phyloP scores from a whole-genome alignment of 371 early-diverging fungal genomes.

The Blastocladiella emersonii region DNA sequence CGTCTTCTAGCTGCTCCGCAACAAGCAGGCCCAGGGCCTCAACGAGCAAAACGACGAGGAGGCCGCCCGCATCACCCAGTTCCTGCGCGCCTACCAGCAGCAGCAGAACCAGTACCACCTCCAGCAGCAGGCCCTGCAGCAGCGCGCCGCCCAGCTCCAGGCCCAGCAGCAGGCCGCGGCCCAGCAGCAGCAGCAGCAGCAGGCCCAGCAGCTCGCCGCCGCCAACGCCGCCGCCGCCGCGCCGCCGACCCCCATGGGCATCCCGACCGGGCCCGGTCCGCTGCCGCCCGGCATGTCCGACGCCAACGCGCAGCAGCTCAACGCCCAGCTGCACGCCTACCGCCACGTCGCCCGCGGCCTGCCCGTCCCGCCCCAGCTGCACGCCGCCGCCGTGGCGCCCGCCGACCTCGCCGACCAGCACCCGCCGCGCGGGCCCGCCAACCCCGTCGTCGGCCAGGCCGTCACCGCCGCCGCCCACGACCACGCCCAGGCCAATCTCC shows the following conservation, averaged over 20 bases:
- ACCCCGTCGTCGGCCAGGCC: conserved; percentile 6
- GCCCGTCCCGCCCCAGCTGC: conserved; percentile 56
- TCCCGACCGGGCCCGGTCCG: too few species aligned
- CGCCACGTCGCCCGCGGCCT: conserved; percentile 63
- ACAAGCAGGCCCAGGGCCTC: conserved; percentile 11
- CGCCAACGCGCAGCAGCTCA: conserved; percentile 50
- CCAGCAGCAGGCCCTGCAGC: neutral
- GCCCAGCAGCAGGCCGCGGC: neutral
- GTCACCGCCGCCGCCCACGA: too few species aligned
- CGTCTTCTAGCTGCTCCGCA: too few species aligned
- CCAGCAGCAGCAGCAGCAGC: conserved; percentile 6
- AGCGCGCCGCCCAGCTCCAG: neutral
- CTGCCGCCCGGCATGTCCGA: conserved; percentile 5
- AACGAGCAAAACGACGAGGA: conserved; percentile 18
- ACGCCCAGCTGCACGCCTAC: conserved; percentile 66
- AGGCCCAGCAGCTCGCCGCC: neutral
- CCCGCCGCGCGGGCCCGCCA: neutral
- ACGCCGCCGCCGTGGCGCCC: conserved; percentile 11
- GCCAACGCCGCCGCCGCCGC: neutral
- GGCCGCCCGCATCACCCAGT: conserved; percentile 14
- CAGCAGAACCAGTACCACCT: neutral
- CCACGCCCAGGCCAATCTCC: too few species aligned
- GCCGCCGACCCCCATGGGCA: neutral
- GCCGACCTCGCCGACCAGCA: neutral
- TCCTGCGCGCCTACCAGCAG: conserved; percentile 11